Percentiles rank a stretch among this genome's conserved stretches.
Evolutionary conservation across 2,329 filamentous ascomycete species (phyloP).

Genomic region (Pyrenophora graminea): DNA sequence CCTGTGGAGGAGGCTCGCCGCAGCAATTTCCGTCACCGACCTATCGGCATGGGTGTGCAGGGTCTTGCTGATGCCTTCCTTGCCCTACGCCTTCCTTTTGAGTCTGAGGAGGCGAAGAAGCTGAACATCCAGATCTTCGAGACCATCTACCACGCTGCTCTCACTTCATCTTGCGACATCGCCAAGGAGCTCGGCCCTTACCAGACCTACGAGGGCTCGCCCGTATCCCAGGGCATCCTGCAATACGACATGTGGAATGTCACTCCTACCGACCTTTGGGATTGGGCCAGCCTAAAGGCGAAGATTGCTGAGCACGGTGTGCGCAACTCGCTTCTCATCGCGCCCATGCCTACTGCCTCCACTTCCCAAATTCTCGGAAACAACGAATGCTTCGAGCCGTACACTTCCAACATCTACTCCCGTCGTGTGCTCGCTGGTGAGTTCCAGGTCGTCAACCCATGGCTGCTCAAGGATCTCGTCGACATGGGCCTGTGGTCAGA

Average conservation of each 20-base stretch:
- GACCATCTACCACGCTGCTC: conserved; percentile 95
- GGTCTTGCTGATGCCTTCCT: conserved; percentile 98
- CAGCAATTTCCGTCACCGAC: conserved; percentile 96
- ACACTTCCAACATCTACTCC: conserved; percentile 99
- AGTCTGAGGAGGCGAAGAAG: conserved; percentile 89
- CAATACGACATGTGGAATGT: conserved; percentile 99
- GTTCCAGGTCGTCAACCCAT: conserved; percentile 99
- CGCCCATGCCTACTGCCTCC: conserved; percentile 96
- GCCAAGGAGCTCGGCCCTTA: conserved; percentile 85
- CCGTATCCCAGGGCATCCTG: conserved; percentile 90
- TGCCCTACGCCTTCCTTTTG: conserved; percentile 93
- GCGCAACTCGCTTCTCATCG: conserved; percentile 92
- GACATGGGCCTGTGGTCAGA: conserved; percentile 98
- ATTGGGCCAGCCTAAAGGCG: conserved; percentile 87
- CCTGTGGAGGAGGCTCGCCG: conserved; percentile 91
- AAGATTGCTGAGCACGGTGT: conserved; percentile 92
- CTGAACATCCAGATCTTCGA: conserved; percentile 99
- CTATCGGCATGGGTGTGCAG: conserved; percentile 94
- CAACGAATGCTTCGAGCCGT: conserved; percentile 99
- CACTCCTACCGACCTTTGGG: conserved; percentile 92
- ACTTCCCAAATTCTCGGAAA: conserved; percentile 98
- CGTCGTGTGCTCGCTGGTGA: conserved; percentile 96
- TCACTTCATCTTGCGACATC: conserved; percentile 86
- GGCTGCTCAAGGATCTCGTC: conserved; percentile 96
- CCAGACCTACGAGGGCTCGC: conserved; percentile 88